Evolutionary conservation across 2,329 filamentous ascomycete genomes (phyloP), one percentile per base, ranked within the genome.

Genomic region (Metarhizium humberi): DNA sequence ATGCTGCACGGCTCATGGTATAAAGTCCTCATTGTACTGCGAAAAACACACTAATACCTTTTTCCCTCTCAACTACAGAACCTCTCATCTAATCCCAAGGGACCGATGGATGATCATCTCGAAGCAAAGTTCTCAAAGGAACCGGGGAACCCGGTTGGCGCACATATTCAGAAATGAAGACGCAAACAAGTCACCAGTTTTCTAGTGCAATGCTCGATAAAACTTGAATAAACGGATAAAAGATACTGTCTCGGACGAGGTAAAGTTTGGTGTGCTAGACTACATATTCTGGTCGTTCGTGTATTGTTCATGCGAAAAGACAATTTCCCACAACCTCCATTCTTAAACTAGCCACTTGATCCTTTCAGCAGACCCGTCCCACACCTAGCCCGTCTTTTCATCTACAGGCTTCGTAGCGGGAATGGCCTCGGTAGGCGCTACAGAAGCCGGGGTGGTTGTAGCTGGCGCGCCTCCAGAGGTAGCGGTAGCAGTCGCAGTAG

Each of bases 81-180:
- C 55, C 74, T 88, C 42, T 61, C 71, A 11, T 86, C 81, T 5
- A 91, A 91, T 77, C 87, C 87, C 13, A 78, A 78, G 62, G 81
- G 82, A 3, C 71, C 78, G 1, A 73, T 89, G 51, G 85, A 86
- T 42, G 79, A 87, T 53, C 73, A 75, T 14, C 70, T 84, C 1
- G 73, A 81, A 64, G 76, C 80, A 49, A 87, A 84, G 68, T 85
- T 85, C 53, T 71, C 73, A 55, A 87, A 87, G 73, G 61, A 58
- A 1, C 56, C 56, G 50, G 58, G 58, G 16, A 59, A 61, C 18
- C 46, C 50, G 2, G 53, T 57, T n/a, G 53, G 56, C 16, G 43
- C 45, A 16, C 32, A 10, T 2, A 38, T 43, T 14, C 55, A 53
- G 43, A 52, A 55, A 43, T 55, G 58, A 60, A 52, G 11, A 50